Conservation (phyloP, 352 stramenopile genomes). For the Globisporangium solare region DNA sequence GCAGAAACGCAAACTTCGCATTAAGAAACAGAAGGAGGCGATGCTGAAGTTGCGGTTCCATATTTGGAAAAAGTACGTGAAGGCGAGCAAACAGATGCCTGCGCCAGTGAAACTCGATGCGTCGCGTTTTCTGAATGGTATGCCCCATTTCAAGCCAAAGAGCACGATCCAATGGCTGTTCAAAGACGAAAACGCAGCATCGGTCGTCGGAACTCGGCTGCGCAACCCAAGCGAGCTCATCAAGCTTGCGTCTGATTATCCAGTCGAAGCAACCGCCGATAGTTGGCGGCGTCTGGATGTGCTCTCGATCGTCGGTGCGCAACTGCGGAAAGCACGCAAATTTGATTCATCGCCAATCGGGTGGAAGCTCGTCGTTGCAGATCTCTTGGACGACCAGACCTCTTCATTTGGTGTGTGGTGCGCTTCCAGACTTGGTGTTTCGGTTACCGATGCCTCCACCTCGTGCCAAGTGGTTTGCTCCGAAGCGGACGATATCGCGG, state of each 20-base stretch:
- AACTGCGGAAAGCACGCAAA: conserved; percentile 20
- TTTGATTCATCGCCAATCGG: conserved; percentile 16
- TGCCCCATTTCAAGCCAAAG: conserved; percentile 37
- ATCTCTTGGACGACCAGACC: conserved; percentile 45
- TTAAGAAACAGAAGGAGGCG: conserved; percentile 45
- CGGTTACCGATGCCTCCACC: conserved; percentile 7
- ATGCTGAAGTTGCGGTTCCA: conserved; percentile 54
- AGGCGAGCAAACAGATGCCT: conserved; percentile 33
- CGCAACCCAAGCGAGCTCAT: conserved; percentile 20
- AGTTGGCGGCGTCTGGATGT: conserved; percentile 24
- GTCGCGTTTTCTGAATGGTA: conserved; percentile 15
- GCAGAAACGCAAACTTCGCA: conserved; percentile 25
- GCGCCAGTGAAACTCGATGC: conserved; percentile 36
- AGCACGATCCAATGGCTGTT: conserved; percentile 48
- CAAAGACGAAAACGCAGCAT: conserved; percentile 4
- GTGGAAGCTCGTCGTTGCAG: conserved; percentile 77
- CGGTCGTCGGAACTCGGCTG: conserved; percentile 16
- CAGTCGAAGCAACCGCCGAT: not conserved
- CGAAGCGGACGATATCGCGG: conserved; percentile 18
- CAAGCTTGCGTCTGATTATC: conserved; percentile 2
- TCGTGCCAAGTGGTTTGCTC: conserved; percentile 20
- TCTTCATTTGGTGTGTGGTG: conserved; percentile 76
- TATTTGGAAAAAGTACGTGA: conserved; percentile 63
- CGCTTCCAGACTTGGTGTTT: conserved; percentile 43
- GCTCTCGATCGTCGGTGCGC: conserved; percentile 21